Evolutionary conservation across 805 yeast species (phyloP).

Genomic region (Metschnikowia amazonensis): DNA sequence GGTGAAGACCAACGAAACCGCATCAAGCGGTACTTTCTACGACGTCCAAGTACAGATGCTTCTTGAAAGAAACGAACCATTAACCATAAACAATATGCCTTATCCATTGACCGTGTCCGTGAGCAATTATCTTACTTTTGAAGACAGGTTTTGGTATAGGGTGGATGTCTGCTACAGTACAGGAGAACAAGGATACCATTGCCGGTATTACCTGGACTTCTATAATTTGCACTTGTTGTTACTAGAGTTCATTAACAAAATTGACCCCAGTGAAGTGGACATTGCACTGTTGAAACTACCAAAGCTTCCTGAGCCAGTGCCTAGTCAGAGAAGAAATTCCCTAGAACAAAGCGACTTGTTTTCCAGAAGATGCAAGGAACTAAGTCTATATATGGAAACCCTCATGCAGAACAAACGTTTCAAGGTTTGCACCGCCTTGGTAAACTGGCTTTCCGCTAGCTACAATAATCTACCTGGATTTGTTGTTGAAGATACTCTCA

Average conservation of each 20-base stretch:
- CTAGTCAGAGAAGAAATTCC: constrained; percentile 24
- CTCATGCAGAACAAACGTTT: constrained; percentile 28
- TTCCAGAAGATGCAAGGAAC: constrained; percentile 34
- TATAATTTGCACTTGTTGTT: constrained; percentile 42
- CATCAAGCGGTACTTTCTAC: constrained; percentile 18
- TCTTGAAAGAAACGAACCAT: constrained; percentile 18
- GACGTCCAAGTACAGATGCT: constrained; percentile 27
- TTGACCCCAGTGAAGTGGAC: constrained; percentile 1
- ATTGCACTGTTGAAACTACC: constrained; percentile 27
- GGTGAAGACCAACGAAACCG: constrained; percentile 7
- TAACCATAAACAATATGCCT: constrained; percentile 29
- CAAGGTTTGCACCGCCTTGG: constrained; percentile 25
- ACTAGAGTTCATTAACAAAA: constrained; percentile 15
- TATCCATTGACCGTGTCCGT: constrained; percentile 36
- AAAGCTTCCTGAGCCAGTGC: constrained; percentile 46
- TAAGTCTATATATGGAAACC: constrained; percentile 38
- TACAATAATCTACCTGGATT: constrained; percentile 28
- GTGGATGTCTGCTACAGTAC: constrained; percentile 38
- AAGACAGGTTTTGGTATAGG: constrained; percentile 51
- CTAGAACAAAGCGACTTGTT: constrained; percentile 15
- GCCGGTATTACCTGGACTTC: constrained; percentile 51
- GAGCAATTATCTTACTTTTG: constrained; percentile 35
- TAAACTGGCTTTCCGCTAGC: constrained; percentile 27
- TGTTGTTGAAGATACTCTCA: constrained; percentile 16
- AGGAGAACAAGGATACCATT: constrained; percentile 36